Evolutionary conservation across 352 stramenopile species (phyloP), one percentile per base, ranked within the genome.

Genomic region (Phytophthora hibernalis): DNA sequence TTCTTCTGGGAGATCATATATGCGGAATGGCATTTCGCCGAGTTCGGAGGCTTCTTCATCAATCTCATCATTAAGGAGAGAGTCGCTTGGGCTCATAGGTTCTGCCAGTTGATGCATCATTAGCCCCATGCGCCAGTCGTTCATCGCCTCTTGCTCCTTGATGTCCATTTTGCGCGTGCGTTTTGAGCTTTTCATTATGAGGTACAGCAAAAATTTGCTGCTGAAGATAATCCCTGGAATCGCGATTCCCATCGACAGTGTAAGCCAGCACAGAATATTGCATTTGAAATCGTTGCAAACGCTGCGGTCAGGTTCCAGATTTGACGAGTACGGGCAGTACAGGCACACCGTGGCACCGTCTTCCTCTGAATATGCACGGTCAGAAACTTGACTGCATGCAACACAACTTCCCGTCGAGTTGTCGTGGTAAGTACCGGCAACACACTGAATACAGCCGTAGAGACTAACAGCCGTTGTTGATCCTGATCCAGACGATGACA

Each of bases 241-340:
- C 9, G 70, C 58, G 11, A 89, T 69, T 1, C 68, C 83, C 38
- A 89, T 68, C 12, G 71, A 66, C 22, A 91, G 67, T 10, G 83
- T 91, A n/a, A 89, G 50, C 83, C 83, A 91, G 59, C 83, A 91
- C 10, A 80, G 73, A 3, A 61, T 59, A 52, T 87, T 91, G 50
- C 83, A 91, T 26, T 55, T 26, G 38, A 91, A 89, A 15, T 67
- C 43, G 30, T 72, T 59, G 61, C 83, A 91, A 20, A 68, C 38
- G 9, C 78, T 78, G 16, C 63, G 65, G 12, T 75, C 60, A 1
- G 58, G 38, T 16, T 72, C 54, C 20, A 91, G 54, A 30, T 89
- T 79, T 4, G 79, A 88, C 51, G 83, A 89, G 55, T 84, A 86
- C 48, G 83, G 80, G 31, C 82, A 91, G 38, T 87, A 89, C 53